These are phyloP conservation scores for Leishmania lainsoni DNA, from an alignment of 208 protist species.

Conservation along the genomic window DNA sequence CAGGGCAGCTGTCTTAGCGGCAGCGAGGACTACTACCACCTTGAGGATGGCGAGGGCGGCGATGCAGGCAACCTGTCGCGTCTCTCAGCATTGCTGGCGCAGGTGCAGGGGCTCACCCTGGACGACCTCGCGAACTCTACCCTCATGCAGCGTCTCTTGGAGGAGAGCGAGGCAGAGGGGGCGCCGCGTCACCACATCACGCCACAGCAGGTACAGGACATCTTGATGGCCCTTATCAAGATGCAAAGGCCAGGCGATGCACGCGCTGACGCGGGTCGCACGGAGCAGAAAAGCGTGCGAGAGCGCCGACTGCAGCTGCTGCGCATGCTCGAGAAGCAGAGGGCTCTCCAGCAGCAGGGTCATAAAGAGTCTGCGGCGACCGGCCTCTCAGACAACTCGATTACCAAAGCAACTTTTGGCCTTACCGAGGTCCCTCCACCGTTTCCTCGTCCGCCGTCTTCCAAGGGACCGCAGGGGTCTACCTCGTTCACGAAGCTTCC, in stretches of 20 bases:
- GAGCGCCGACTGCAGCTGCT: slow-evolving; percentile 47
- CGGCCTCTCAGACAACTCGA: not conserved
- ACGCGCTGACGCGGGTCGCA: not conserved
- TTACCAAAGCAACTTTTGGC: slow-evolving; percentile 30
- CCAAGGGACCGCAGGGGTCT: not conserved
- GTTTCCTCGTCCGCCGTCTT: not conserved
- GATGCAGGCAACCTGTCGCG: slow-evolving; percentile 31
- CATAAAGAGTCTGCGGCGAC: slow-evolving; percentile 6
- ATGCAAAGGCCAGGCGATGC: slow-evolving; percentile 2
- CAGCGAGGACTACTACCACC: slow-evolving; percentile 35
- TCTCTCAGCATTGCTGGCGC: slow-evolving; percentile 55
- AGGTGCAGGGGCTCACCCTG: slow-evolving; percentile 50
- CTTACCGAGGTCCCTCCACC: slow-evolving; percentile 34
- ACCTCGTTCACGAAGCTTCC: not conserved
- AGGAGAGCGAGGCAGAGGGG: slow-evolving; percentile 32
- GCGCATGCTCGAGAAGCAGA: slow-evolving; percentile 30
- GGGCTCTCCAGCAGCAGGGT: slow-evolving; percentile 21
- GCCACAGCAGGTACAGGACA: slow-evolving; percentile 39
- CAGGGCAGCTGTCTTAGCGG: not conserved
- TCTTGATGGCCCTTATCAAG: slow-evolving; percentile 46
- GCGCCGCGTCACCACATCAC: slow-evolving; percentile 24
- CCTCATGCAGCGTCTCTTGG: slow-evolving; percentile 55
- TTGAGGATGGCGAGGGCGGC: slow-evolving; percentile 42
- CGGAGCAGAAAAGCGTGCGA: slow-evolving; percentile 43
- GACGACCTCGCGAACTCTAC: slow-evolving; percentile 58